These are phyloP conservation scores for Stemphylium beticola DNA, from an alignment of 2,329 filamentous ascomycete genomes.

Conservation along the genomic window DNA sequence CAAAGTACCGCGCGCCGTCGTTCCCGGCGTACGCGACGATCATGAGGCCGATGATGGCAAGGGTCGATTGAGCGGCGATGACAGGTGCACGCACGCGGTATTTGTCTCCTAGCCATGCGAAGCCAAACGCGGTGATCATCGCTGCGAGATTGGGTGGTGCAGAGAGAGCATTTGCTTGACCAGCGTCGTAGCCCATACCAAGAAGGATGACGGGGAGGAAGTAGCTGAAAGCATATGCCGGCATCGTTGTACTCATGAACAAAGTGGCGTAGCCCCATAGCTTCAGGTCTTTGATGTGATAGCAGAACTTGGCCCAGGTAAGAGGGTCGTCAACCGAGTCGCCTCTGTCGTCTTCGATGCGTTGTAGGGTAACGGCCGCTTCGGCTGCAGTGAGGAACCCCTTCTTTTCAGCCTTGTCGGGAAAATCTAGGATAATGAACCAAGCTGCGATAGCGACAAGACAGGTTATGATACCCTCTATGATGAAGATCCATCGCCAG, in stretches of 20 bases:
- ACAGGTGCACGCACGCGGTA: constrained; percentile 32
- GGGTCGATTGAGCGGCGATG: constrained; percentile 26
- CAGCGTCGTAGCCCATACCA: constrained; percentile 29
- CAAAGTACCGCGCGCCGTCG: constrained; percentile 34
- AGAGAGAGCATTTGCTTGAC: constrained; percentile 24
- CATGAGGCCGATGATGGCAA: constrained; percentile 32
- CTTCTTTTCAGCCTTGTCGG: constrained; percentile 32
- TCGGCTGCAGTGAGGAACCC: constrained; percentile 30
- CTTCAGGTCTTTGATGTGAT: constrained; percentile 28
- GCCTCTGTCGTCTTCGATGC: constrained; percentile 34
- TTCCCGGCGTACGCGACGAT: constrained; percentile 32
- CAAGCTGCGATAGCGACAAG: constrained; percentile 32
- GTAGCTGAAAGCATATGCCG: constrained; percentile 35
- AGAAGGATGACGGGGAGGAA: constrained; percentile 38
- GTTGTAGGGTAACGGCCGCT: constrained; percentile 23
- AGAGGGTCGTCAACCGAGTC: constrained; percentile 32
- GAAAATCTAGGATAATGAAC: constrained; percentile 38
- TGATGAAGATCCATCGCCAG: constrained; percentile 41
- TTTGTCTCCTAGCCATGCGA: constrained; percentile 35
- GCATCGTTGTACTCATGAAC: constrained; percentile 33
- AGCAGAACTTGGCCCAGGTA: constrained; percentile 24
- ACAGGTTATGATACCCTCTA: constrained; percentile 37
- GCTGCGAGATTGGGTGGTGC: constrained; percentile 35
- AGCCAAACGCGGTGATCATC: constrained; percentile 30
- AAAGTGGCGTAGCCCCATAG: constrained; percentile 33